Conservation (phyloP, 352 stramenopile genomes). For the Globisporangium splendens region DNA sequence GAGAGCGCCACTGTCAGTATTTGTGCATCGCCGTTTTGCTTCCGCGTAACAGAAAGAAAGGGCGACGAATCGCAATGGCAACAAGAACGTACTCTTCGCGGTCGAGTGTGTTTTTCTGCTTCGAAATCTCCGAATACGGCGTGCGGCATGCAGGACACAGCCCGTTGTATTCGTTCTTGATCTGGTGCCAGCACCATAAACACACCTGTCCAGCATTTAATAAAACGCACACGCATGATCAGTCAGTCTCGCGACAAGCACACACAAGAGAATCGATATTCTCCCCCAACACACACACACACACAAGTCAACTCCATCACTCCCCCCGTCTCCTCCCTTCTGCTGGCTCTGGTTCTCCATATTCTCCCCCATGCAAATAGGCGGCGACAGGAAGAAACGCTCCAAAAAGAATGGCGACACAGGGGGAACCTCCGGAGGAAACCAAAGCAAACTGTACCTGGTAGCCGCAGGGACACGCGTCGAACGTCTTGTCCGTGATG, state of each 20-base stretch:
- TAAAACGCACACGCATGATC: background rate
- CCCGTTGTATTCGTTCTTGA: slow-evolving; percentile 98
- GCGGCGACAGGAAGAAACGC: background rate
- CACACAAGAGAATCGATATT: background rate
- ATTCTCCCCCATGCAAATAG: no score
- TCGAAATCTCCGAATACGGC: slow-evolving; percentile 93
- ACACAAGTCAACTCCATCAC: background rate
- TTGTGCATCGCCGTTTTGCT: no score
- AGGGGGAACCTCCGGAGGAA: no score
- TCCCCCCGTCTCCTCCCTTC: no score
- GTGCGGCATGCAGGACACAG: slow-evolving; percentile 97
- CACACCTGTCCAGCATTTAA: slow-evolving; percentile 74
- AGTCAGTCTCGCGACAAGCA: background rate
- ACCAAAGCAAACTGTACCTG: slow-evolving; percentile 79
- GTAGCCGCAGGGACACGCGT: slow-evolving; percentile 98
- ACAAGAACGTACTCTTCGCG: slow-evolving; percentile 84
- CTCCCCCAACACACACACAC: background rate
- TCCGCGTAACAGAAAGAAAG: background rate
- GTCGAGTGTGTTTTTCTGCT: slow-evolving; percentile 91
- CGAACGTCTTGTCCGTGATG: slow-evolving; percentile 97
- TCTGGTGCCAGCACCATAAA: slow-evolving; percentile 99
- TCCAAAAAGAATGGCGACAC: background rate
- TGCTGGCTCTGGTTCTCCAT: no score
- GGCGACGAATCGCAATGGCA: background rate
- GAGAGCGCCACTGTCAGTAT: background rate